Evolutionary conservation across 1,139 yeast species (phyloP).

Genomic region (Geotrichum fermentans): DNA sequence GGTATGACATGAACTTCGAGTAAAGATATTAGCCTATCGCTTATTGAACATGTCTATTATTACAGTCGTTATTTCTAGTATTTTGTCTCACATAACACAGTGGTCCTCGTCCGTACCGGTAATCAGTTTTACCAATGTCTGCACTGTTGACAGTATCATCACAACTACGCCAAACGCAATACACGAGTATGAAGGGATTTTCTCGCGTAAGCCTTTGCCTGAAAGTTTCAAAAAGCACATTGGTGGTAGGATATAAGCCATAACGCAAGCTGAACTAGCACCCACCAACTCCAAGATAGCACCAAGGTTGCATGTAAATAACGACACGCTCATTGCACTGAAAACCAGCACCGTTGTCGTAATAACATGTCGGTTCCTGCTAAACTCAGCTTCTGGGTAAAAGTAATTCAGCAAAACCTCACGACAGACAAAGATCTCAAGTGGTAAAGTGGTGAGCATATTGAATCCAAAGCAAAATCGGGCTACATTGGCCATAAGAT

Average conservation of each 20-base stretch:
- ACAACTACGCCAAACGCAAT: conserved; percentile 67
- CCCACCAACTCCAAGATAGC: conserved; percentile 86
- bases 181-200: conserved; percentile 56
- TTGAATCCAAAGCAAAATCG: conserved; percentile 88
- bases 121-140: conserved; percentile 59
- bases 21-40: no score
- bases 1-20: neutral
- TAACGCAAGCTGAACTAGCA: conserved; percentile 84
- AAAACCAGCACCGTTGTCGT: conserved; percentile 65
- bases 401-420: conserved; percentile 73
- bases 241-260: conserved; percentile 92
- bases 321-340: conserved; percentile 67
- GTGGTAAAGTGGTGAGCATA: conserved; percentile 89
- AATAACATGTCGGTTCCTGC: conserved; percentile 45
- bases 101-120: conserved; percentile 33
- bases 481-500: conserved; percentile 68
- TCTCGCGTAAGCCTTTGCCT: conserved; percentile 45
- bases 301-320: conserved; percentile 83
- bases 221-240: conserved; percentile 69
- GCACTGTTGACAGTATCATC: conserved; percentile 72
- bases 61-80: no score
- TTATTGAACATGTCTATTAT: no score
- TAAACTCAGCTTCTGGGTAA: conserved; percentile 31
- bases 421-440: conserved; percentile 84
- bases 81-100: conserved; percentile 7